These are phyloP conservation scores for Suillus fuscotomentosus DNA, from an alignment of 768 basidiomycete genomes.

Conservation along the genomic window DNA sequence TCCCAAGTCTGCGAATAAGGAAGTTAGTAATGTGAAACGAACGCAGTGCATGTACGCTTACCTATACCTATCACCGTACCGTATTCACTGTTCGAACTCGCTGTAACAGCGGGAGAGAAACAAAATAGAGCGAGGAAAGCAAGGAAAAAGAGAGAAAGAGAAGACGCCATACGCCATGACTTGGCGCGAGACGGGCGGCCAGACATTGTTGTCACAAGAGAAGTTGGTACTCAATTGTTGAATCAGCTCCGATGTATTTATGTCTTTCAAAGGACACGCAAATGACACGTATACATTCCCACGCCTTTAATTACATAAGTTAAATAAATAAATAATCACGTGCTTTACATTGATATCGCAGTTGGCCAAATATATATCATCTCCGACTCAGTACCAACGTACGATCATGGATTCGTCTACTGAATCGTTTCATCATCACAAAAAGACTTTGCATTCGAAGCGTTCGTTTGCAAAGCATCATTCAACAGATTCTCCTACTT, in stretches of 20 bases:
- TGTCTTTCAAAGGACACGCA: conserved; percentile 2
- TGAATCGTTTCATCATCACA: conserved; percentile 32
- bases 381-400: neutral
- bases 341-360: neutral
- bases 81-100: conserved; percentile 61
- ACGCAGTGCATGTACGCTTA: conserved; percentile 32
- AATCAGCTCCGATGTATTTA: neutral
- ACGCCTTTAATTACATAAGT: neutral
- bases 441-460: conserved; percentile 41
- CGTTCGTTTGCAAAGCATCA: conserved; percentile 70
- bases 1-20: conserved; percentile 67
- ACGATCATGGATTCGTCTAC: conserved; percentile 20
- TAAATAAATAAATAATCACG: neutral
- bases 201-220: conserved; percentile 1
- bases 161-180: conserved; percentile 53
- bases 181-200: conserved; percentile 55
- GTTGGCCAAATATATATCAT: neutral
- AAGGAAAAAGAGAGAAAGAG: conserved; percentile 59
- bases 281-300: neutral
- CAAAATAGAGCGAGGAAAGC: conserved; percentile 70
- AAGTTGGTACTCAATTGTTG: neutral
- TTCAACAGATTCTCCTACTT: conserved; percentile 67
- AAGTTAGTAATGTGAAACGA: conserved; percentile 10
- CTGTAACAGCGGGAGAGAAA: conserved; percentile 63
- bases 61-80: conserved; percentile 94